Percentiles rank a stretch among this genome's conserved stretches.
Evolutionary conservation across 169 alveolate genomes (phyloP).

Genomic region (Fabrea salina): DNA sequence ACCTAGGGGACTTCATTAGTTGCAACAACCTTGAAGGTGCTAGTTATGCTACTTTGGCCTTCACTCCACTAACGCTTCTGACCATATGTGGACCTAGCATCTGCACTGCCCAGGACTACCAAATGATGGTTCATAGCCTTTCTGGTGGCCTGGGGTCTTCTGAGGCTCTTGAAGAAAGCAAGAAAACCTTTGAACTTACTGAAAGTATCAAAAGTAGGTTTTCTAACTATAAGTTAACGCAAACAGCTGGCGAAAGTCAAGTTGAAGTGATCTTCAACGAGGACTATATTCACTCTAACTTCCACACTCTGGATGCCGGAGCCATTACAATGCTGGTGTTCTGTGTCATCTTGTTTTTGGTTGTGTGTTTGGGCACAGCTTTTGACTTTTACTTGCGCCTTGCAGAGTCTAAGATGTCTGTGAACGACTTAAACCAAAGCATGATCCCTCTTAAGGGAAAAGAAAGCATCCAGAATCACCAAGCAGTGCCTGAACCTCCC

Average conservation of each 20-base stretch:
- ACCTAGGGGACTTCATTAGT: background rate
- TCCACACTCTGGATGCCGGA: background rate
- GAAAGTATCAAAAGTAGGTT: no score
- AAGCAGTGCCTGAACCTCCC: no score
- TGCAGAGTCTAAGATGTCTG: no score
- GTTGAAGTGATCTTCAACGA: no score
- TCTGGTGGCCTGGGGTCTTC: background rate
- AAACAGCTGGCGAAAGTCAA: no score
- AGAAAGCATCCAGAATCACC: no score
- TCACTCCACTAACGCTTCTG: background rate
- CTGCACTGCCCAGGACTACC: background rate
- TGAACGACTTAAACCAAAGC: no score
- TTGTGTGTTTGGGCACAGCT: background rate
- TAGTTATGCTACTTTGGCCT: background rate
- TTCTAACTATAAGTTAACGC: no score
- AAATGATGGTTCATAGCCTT: background rate
- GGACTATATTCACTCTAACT: background rate
- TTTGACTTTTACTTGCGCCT: background rate
- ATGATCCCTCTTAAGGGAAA: no score
- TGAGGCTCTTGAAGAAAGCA: no score
- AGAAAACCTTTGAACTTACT: no score
- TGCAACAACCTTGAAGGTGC: conserved; percentile 14
- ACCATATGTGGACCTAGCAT: conserved; percentile 19
- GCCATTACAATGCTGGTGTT: background rate
- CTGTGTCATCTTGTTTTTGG: background rate